phyloP scores from a whole-genome alignment of 2,329 filamentous ascomycete genomes.

The Teratosphaeria gauchensis region DNA sequence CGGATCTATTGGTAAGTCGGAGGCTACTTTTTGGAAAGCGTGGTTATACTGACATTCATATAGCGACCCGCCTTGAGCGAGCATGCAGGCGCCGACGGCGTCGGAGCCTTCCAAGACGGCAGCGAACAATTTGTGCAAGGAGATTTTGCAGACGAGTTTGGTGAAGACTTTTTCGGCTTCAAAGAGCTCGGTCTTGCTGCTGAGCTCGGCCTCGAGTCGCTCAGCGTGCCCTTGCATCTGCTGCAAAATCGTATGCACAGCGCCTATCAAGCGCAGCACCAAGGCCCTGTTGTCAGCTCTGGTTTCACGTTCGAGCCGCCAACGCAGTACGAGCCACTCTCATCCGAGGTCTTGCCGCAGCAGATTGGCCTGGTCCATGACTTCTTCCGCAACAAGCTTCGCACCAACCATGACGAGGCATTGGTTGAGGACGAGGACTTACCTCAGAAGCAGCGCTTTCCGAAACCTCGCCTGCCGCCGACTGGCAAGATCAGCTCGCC shows the following conservation, averaged over 20 bases:
- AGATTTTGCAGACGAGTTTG: conserved; percentile 94
- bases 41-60: conserved; percentile 15
- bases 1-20: conserved; percentile 62
- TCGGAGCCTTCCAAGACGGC: conserved; percentile 86
- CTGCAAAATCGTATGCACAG: conserved; percentile 83
- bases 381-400: conserved; percentile 84
- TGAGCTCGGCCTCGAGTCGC: conserved; percentile 77
- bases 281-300: conserved; percentile 46
- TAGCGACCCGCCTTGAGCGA: conserved; percentile 69
- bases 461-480: conserved; percentile 52
- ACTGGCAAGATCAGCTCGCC: conserved; percentile 82
- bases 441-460: conserved; percentile 75
- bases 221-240: conserved; percentile 88
- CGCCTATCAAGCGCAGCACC: conserved; percentile 69
- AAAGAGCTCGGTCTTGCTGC: conserved; percentile 85
- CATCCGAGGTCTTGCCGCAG: conserved; percentile 62
- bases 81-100: conserved; percentile 70
- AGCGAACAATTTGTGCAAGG: conserved; percentile 95
- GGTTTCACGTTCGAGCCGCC: conserved; percentile 58
- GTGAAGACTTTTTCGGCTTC: conserved; percentile 98
- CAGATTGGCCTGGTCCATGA: conserved; percentile 83
- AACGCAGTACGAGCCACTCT: conserved; percentile 65
- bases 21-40: neutral
- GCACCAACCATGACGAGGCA: conserved; percentile 70
- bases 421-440: conserved; percentile 91